A percentile compares a stretch with the other conserved stretches of the same genome.
phyloP scores from a whole-genome alignment of 31 red algal genomes.

The Porphyra umbilicalis region DNA sequence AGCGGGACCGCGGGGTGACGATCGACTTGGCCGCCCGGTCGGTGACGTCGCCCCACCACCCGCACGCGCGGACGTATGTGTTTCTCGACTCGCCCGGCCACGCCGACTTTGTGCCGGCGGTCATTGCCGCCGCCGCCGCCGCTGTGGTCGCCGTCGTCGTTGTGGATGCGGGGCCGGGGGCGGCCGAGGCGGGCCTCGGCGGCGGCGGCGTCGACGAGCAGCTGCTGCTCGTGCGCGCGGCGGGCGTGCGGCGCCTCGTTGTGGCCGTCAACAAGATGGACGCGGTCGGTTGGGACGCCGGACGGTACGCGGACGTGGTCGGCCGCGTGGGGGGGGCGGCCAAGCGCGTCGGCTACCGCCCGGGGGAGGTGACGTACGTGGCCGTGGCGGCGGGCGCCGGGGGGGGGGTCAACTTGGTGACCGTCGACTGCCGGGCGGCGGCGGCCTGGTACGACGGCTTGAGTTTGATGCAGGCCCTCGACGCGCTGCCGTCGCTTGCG shows the following conservation, averaged over 20 bases:
- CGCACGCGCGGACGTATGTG: conserved; percentile 12
- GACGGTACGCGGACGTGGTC: conserved; percentile 35
- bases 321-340: conserved; percentile 23
- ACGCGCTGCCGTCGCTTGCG: conserved; percentile 5
- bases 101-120: conserved; percentile 77
- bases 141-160: conserved; percentile 74
- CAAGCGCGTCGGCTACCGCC: conserved; percentile 33
- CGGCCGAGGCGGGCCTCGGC: conserved; percentile 77
- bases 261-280: conserved; percentile 98
- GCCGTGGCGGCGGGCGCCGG: conserved; percentile 33
- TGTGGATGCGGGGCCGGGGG: conserved; percentile 68
- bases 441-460: conserved; percentile 46
- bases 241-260: conserved; percentile 58
- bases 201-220: conserved; percentile 81
- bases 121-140: conserved; percentile 70
- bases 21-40: conserved; percentile 75
- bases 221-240: conserved; percentile 33
- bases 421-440: conserved; percentile 17
- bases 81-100: conserved; percentile 95
- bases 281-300: conserved; percentile 35
- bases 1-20: conserved; percentile 80
- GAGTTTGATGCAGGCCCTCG: conserved; percentile 36
- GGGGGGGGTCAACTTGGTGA: conserved; percentile 46
- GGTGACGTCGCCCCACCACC: conserved; percentile 20
- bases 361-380: conserved; percentile 14